Evolutionary conservation across 352 stramenopile genomes (phyloP).

Genomic region (Phytophthora parvispora): DNA sequence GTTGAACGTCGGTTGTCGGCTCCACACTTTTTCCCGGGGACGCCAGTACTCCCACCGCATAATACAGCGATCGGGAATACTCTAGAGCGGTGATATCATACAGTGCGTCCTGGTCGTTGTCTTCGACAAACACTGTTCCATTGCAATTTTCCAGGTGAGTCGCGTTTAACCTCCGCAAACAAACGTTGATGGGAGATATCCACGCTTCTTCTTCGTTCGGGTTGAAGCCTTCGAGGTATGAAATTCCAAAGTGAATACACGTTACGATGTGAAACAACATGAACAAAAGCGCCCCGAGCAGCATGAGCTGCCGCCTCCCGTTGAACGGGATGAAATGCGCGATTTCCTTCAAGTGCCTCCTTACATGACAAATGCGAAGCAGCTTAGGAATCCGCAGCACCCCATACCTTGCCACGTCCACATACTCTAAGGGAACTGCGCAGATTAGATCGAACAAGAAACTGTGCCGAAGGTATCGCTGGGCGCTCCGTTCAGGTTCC

Average conservation of each 20-base stretch:
- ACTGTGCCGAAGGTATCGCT: constrained; percentile 40
- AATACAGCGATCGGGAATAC: constrained; percentile 55
- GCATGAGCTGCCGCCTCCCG: constrained; percentile 48
- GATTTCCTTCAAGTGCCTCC: constrained; percentile 42
- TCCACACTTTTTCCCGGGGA: constrained; percentile 56
- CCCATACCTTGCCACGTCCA: constrained; percentile 33
- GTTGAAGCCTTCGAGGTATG: constrained; percentile 49
- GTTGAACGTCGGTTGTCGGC: constrained; percentile 45
- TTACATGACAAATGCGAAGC: constrained; percentile 40
- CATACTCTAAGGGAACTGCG: constrained; percentile 53
- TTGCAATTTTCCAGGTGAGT: constrained; percentile 24
- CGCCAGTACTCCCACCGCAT: constrained; percentile 50
- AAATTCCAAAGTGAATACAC: constrained; percentile 53
- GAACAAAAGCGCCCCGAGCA: constrained; percentile 52
- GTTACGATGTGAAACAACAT: constrained; percentile 67
- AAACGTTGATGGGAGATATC: constrained; percentile 38
- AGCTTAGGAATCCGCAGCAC: constrained; percentile 52
- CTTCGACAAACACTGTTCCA: constrained; percentile 3
- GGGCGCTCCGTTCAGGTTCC: constrained; percentile 45
- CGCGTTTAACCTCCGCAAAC: constrained; percentile 24
- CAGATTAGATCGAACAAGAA: constrained; percentile 62
- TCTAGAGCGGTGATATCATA: constrained; percentile 23
- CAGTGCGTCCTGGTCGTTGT: constrained; percentile 15
- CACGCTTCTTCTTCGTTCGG: constrained; percentile 35
- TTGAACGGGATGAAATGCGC: constrained; percentile 57